A percentile compares a stretch with the other conserved stretches of the same genome.
Evolutionary conservation across 768 basidiomycete species (phyloP).

Genomic region (Leccinum subtestaceum): DNA sequence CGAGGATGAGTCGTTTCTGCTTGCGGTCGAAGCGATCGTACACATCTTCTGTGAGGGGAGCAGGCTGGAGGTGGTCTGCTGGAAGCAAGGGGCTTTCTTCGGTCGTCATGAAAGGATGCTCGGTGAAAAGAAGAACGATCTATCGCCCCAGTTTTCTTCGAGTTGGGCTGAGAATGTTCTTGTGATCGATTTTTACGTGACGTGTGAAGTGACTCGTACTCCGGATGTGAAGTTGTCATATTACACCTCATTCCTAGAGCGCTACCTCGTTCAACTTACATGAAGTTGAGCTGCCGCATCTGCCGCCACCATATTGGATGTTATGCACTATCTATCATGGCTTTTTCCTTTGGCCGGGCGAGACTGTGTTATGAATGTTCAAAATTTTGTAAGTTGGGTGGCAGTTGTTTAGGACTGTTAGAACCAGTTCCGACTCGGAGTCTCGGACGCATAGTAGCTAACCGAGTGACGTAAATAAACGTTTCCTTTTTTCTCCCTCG

Average conservation of each 20-base stretch:
- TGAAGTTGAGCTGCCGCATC: background rate
- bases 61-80: constrained; percentile 1
- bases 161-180: background rate
- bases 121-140: background rate
- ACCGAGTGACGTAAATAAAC: no score
- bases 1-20: constrained; percentile 54
- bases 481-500: no score
- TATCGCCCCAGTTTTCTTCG: background rate
- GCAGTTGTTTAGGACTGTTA: no score
- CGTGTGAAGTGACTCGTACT: background rate
- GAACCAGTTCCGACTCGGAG: no score
- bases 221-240: no score
- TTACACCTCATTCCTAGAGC: background rate
- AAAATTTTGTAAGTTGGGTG: no score
- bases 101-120: constrained; percentile 15
- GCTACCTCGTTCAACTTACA: no score
- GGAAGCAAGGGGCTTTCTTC: constrained; percentile 31
- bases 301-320: no score
- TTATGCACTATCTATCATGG: background rate
- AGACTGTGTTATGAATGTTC: no score
- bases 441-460: no score
- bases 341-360: background rate
- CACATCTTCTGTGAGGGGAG: constrained; percentile 30
- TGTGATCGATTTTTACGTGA: background rate
- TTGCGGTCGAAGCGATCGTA: constrained; percentile 57